These are phyloP conservation scores for Musa balbisiana DNA, from an alignment of 202 grass and related monocot genomes.

Conservation along the genomic window DNA sequence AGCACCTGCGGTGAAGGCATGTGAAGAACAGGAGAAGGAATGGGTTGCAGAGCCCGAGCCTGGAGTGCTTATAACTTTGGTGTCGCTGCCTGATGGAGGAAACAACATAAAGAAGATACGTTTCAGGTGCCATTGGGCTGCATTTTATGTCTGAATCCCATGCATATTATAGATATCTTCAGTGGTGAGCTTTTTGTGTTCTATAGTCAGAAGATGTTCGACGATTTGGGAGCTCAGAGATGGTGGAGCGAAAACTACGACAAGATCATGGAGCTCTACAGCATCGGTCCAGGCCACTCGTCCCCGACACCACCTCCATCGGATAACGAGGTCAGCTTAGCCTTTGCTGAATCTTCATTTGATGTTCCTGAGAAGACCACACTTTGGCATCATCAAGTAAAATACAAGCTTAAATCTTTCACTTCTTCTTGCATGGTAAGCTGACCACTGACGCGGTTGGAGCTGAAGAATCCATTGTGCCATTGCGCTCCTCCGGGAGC, in stretches of 20 bases:
- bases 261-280: constrained; percentile 19
- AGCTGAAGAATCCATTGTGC: not conserved
- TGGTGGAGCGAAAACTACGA: constrained; percentile 26
- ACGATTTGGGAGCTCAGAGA: constrained; percentile 17
- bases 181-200: no score
- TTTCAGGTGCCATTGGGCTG: constrained; percentile 8
- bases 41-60: constrained; percentile 19
- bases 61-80: constrained; percentile 12
- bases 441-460: not conserved
- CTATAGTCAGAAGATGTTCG: constrained; percentile 1
- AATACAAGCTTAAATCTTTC: no score
- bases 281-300: not conserved
- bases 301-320: not conserved
- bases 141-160: no score
- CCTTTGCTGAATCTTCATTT: not conserved
- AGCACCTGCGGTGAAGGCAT: not conserved
- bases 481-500: not conserved
- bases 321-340: not conserved
- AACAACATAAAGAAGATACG: constrained; percentile 13
- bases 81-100: constrained; percentile 1
- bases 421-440: not conserved
- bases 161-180: no score
- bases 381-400: no score
- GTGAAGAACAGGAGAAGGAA: constrained; percentile 1
- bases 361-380: no score